Percentiles rank a stretch among this genome's conserved stretches.
Conservation (phyloP, 2,329 filamentous ascomycete species). For the Fusarium torreyae region DNA sequence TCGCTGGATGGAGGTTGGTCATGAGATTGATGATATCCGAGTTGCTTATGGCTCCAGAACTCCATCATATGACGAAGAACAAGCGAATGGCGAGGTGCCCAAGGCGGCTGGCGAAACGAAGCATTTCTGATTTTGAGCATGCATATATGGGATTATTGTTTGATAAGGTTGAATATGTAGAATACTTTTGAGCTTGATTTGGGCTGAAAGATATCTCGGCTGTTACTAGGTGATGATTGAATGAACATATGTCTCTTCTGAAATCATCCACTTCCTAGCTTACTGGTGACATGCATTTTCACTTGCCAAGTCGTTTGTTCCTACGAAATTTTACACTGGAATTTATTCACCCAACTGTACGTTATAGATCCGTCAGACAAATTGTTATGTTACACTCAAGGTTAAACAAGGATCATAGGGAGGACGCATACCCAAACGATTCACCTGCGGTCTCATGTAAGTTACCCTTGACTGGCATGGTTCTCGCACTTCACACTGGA, state of each 20-base stretch:
- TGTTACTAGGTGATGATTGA: not conserved
- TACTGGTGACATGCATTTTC: not conserved
- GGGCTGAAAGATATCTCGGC: not conserved
- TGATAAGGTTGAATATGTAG: not conserved
- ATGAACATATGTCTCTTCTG: not conserved
- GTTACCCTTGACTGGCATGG: too few relatives aligned
- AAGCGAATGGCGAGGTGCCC: conserved; percentile 25
- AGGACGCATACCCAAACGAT: too few relatives aligned
- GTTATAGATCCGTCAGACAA: too few relatives aligned
- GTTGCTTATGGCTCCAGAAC: conserved; percentile 62
- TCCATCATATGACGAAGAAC: conserved; percentile 59
- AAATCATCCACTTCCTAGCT: not conserved
- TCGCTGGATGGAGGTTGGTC: conserved; percentile 82
- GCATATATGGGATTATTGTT: not conserved
- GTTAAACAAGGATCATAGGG: too few relatives aligned
- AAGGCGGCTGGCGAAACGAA: conserved; percentile 31
- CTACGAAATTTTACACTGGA: too few relatives aligned
- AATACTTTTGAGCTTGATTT: not conserved
- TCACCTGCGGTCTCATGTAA: too few relatives aligned
- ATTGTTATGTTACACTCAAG: too few relatives aligned
- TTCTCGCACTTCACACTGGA: too few relatives aligned
- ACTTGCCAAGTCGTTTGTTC: too few relatives aligned
- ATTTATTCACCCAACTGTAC: too few relatives aligned
- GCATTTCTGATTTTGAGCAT: conserved; percentile 23
- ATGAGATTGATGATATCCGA: conserved; percentile 69